phyloP scores from a whole-genome alignment of 176 grass and related monocot genomes.

The Bonia amplexicaulis region DNA sequence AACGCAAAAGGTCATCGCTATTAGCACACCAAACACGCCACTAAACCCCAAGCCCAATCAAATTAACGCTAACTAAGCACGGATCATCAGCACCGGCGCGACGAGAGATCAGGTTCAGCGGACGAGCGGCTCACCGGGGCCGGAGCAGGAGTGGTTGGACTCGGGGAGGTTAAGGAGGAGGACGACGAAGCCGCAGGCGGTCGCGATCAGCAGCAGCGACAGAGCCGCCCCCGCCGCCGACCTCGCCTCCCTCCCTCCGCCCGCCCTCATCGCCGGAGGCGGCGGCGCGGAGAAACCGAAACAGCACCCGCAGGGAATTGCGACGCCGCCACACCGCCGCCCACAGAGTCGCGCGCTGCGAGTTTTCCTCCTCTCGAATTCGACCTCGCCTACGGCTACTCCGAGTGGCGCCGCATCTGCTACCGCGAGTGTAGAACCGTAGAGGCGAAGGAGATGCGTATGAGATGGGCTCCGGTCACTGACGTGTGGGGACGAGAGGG shows the following conservation, averaged over 20 bases:
- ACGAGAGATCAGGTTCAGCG: not conserved
- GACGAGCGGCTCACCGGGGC: constrained; percentile 11
- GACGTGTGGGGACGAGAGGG: not conserved
- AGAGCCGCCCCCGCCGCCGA: not conserved
- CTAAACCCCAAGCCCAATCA: not conserved
- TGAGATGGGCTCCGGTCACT: not conserved
- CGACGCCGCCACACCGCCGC: not conserved
- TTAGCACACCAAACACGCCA: not conserved
- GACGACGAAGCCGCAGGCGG: constrained; percentile 29
- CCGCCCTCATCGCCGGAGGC: too few species aligned
- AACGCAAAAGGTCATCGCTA: not conserved
- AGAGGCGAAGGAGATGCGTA: not conserved
- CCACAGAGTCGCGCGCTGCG: not conserved
- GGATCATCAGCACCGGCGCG: not conserved
- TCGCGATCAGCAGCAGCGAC: constrained; percentile 38
- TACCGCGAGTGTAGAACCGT: not conserved
- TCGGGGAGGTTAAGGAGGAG: constrained; percentile 46
- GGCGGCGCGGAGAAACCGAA: too few species aligned
- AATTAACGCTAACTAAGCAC: not conserved
- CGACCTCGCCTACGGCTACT: not conserved
- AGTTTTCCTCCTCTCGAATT: not conserved
- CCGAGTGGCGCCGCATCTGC: too few species aligned
- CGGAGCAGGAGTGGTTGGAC: not conserved
- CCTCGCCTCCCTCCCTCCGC: not conserved
- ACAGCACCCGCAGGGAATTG: not conserved